Evolutionary conservation across 306 rosid species (phyloP), one percentile per base, ranked within the genome.

Genomic region (Acacia acuminata): DNA sequence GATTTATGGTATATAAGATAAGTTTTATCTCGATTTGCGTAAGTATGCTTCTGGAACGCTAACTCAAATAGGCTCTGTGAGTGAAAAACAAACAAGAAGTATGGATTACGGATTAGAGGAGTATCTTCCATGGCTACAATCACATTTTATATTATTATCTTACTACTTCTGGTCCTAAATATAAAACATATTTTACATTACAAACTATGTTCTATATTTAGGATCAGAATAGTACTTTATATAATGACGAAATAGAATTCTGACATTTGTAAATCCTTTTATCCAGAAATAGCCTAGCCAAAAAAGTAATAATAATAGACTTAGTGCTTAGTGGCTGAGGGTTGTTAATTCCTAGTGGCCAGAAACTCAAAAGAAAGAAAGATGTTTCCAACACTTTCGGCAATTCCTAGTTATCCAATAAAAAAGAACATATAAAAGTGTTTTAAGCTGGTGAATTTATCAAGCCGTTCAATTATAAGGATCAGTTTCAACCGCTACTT

Each of bases 311-410:
- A 44, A 25, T 44, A 25, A 70, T 71, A 44, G 34, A 27, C 38
- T 43, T 44, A 43, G 36, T 71, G 8, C 36, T 71, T 42, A 14
- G 76, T 45, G 76, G 76, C 58, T 71, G 76, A 71, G 58, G 56
- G 8, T 71, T 44, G 44, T 24, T 71, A 24, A 9, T 71, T 71
- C 14, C 38, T 27, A 43, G 32, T 44, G 76, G 76, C 76, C 45
- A 71, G 36, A 45, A 71, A 11, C 12, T 71, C 40, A 44, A 22
- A 5, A 71, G 34, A 71, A 24, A 38, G 4, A 43, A 20, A 70
- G 76, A 71, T 38, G 56, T 1, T 15, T 44, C 11, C 10, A 22
- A 43, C 53, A 13, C 30, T 70, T 70, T 71, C 56, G 32, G 40
- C 56, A 71, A 24, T 71, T 44, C 22, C n/a, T 43, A 71, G 8